Base-by-base conservation (phyloP, 225 moss, liverwort and hornwort genomes). In the Sphagnum contortum region DNA sequence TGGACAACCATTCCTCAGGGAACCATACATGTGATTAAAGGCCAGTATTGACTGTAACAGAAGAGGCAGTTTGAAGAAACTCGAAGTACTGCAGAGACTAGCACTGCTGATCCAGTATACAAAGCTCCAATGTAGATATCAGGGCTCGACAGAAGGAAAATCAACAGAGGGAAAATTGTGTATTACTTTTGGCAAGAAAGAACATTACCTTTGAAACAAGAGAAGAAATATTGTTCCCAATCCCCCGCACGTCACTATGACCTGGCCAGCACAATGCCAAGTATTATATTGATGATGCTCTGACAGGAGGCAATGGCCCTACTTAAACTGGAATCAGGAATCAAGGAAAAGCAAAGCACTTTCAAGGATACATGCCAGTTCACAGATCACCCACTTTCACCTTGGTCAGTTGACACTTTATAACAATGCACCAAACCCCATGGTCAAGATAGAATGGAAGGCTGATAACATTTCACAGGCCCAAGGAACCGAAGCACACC, bases 141-240 rank as follows among this genome's bases (percentile, higher is more conserved):
- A 57, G 45, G 8, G 9, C 50, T 70, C n/a, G 9, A 12, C 29
- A 29, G 29, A 29, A 29, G 29, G 29, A 29, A 29, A 29, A 29
- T 29, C 1, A n/a, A n/a, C n/a, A 1, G 29, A 29, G 29, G 29
- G 29, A 12, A 57, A 4, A 11, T 5, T 57, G 13, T 9, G 4
- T 56, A 5, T 3, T 57, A 13, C 5, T 10, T 6, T 56, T 56
- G 55, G 5, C 12, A 57, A 57, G 11, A 12, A 11, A 5, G 44
- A 48, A 77, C 77, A 69, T 82, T 71, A 66, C 75, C 72, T 9
- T 77, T 63, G 9, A 71, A 29, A 6, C 69, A 51, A 3, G 49
- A 53, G 10, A 68, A 12, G 44, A 63, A 73, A 47, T 70, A 68
- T 9, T 46, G 11, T 64, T 62, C 7, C 49, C 71, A 53, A 45